Base-by-base conservation (phyloP, 495 filamentous ascomycete species). In the Aspergillus wentii region DNA sequence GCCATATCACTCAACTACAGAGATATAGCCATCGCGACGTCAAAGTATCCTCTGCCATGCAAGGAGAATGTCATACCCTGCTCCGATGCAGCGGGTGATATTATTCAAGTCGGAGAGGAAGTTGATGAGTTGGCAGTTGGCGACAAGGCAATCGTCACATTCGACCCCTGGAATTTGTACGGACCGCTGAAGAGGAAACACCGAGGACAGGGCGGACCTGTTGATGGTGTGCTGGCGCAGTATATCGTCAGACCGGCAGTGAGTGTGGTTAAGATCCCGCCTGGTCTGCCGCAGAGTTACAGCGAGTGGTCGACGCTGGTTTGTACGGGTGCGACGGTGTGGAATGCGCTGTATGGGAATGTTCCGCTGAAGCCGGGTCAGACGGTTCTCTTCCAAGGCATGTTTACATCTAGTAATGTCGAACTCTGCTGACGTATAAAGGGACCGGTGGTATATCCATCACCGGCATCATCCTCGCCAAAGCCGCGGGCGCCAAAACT, bases 1-100 rank as follows among this genome's bases (percentile, higher is more conserved):
- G 78, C 67, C 16, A 78, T 74, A 1, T 83, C 84, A 0, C 64
- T 89, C 29, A 88, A 88, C 62, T 90, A 76, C 62, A 73, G 85
- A 30, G 83, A 88, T 48, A 63, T 86, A 35, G 69, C 78, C 38
- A n/a, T 89, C 34, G 72, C 81, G 10, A 69, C 61, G 49, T 71
- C 66, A 49, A 57, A 59, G 51, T 89, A 88, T 49, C 74, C 76
- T 8, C 83, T 85, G 56, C 52, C 72, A 0, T 48, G 70, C 14
- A 56, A 56, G 19, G 54, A 75, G n/a, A 67, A 68, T n/a, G 64
- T 88, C 5, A 68, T 88, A 3, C 72, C 81, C 3, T 69, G 55
- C 18, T 88, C 83, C 4, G 85, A 91, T 50, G 83, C 81, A 27
- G 76, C 85, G 0, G 85, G 85, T 17, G 74, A 73, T 33, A 69